These are phyloP conservation scores for Tylopilus sp. DNA, from an alignment of 1,284 basidiomycete species.

Conservation along the genomic window DNA sequence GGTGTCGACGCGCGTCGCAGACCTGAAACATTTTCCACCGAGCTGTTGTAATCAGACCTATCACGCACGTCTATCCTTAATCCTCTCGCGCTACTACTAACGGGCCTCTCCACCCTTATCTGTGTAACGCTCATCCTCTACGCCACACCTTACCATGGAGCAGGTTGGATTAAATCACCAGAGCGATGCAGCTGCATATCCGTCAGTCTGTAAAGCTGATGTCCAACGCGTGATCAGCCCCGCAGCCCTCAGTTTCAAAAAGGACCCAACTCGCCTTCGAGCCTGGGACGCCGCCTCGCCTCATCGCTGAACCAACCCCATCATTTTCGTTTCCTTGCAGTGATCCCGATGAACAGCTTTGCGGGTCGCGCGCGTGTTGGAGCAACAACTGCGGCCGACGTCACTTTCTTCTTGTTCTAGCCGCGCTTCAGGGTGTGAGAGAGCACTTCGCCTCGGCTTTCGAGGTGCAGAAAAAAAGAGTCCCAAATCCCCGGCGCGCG, in stretches of 20 bases:
- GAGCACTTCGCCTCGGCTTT: too few relatives aligned
- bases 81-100: conserved; percentile 1
- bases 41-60: not conserved
- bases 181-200: not conserved
- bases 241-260: not conserved
- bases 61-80: conserved; percentile 6
- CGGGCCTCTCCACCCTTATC: conserved; percentile 13
- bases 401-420: too few relatives aligned
- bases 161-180: not conserved
- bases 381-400: too few relatives aligned
- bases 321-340: too few relatives aligned
- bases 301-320: not conserved
- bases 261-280: not conserved
- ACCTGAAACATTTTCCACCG: conserved; percentile 6
- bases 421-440: too few relatives aligned
- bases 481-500: too few relatives aligned
- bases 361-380: too few relatives aligned
- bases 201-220: not conserved
- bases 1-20: not conserved
- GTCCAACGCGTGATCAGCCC: not conserved
- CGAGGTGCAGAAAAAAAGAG: too few relatives aligned
- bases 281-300: not conserved
- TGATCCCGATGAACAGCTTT: too few relatives aligned
- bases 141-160: conserved; percentile 4
- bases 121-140: conserved; percentile 1